Evolutionary conservation across 768 basidiomycete species (phyloP), one percentile per base, ranked within the genome.

Genomic region (Neoboletus subvelutipes): DNA sequence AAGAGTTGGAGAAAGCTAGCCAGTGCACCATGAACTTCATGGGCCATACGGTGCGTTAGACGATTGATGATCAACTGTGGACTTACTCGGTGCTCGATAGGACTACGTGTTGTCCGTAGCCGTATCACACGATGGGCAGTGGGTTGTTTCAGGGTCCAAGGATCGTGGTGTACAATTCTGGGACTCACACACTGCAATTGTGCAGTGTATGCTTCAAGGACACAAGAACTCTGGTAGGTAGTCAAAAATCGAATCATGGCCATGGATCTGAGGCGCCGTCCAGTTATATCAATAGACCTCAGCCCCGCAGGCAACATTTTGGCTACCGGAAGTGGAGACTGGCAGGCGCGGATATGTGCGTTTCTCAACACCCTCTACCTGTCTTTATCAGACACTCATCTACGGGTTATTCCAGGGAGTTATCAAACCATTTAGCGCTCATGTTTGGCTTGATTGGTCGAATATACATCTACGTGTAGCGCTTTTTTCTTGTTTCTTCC

Each of bases 151-250:
- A 12, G 96, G 97, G 50, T 88, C 86, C 36, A 98, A 98, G 76
- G 97, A 99, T 71, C 89, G 97, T 13, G 90, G 93, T 1, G 94
- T 99, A 54, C 92, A 95, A 71, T 94, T 96, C 70, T 93, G 91
- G 87, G 92, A 95, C 68, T 84, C 91, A 51, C 79, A 83, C 60
- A 81, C 80, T 13, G 87, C 84, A 40, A 82, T 85, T 41, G 88
- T 94, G 65, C 95, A 98, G 71, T 88, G 92, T 66, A 93, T 96
- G 89, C 78, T 99, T 33, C 95, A 98, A 70, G 86, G 71, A 13
- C 80, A 78, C 66, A 82, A 87, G 74, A 88, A 88, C 67, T 84
- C 84, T 45, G 84, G 84, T 84, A 61, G 34, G 82, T 71, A 34
- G 24, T 61, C n/a, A 37, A 37, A 22, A 39, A 22, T 29, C 13